Base-by-base conservation (phyloP, 1,139 yeast species). In the Geotrichum cucujoidarum region DNA sequence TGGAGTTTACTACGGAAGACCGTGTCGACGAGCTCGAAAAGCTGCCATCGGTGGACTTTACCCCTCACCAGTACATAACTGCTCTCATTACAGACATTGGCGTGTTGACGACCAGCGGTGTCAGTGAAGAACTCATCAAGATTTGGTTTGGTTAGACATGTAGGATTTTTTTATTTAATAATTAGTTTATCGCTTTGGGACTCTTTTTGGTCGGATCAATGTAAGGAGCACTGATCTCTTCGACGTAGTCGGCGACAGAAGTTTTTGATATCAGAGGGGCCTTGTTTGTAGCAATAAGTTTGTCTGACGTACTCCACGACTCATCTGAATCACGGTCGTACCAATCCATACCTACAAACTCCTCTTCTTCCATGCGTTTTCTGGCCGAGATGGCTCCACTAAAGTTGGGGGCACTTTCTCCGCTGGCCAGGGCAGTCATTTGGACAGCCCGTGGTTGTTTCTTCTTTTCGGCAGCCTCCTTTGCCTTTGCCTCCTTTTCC, bases 11-110 rank as follows among this genome's bases (percentile, higher is more conserved):
- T 18, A 55, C 66, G 3, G 60, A 51, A 10, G 52, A 39, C n/a
- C 43, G 51, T 21, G 55, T 54, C 25, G 59, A 59, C 25, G 63
- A 62, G 13, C 57, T 63, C 38, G 58, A 60, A 20, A 60, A 63
- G 49, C 70, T 67, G 39, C 85, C 85, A 7, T 66, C 70, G 18
- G 79, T 89, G 47, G 99, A 94, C 66, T 92, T 89, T 67, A 94
- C 99, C 0, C 95, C 97, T 11, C 97, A 92, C 64, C 95, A 90
- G 59, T 87, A 83, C 62, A 86, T 94, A 47, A 92, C 98, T 2
- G 98, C 97, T 4, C 75, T 94, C 58, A 88, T 94, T 53, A 92
- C 98, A 1, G 99, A 94, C 66, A 74, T 94, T 58, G 99, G 98
- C 16, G 97, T 92, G 1, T 74, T 94, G 60, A 92, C 98, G 7